Conservation (phyloP, 2,329 filamentous ascomycete species). For the Curvularia eragrostidis region DNA sequence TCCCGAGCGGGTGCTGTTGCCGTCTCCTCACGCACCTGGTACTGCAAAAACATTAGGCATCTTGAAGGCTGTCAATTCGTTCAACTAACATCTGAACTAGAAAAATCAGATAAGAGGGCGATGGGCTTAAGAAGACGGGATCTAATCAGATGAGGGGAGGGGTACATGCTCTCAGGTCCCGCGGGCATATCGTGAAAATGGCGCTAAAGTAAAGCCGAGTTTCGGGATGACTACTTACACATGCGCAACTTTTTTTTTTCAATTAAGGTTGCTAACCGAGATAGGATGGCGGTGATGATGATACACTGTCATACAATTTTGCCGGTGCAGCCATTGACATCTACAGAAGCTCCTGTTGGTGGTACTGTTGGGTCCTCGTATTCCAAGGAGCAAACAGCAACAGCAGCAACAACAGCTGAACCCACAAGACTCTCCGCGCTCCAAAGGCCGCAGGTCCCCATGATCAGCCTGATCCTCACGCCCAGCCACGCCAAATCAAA, state of each 20-base stretch:
- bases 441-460: neutral
- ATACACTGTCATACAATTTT: constrained; percentile 7
- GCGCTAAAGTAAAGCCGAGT: constrained; percentile 20
- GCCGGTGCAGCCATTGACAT: neutral
- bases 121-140: constrained; percentile 11
- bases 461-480: constrained; percentile 13
- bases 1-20: neutral
- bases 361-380: neutral
- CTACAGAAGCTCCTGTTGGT: neutral
- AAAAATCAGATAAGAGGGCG: constrained; percentile 15
- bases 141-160: constrained; percentile 35
- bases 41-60: constrained; percentile 76
- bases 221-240: constrained; percentile 9
- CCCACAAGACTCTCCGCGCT: neutral
- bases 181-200: constrained; percentile 8
- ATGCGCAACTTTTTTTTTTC: constrained; percentile 8
- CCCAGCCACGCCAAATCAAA: constrained; percentile 33
- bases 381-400: neutral
- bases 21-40: constrained; percentile 56
- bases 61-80: constrained; percentile 27
- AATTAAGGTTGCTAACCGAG: constrained; percentile 12
- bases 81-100: neutral
- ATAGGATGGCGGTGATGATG: constrained; percentile 13
- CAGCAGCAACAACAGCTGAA: neutral
- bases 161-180: neutral